Percentiles rank a stretch among this genome's conserved stretches.
Evolutionary conservation across 176 grass and related monocot species (phyloP).

Genomic region (Tillandsia leiboldiana): DNA sequence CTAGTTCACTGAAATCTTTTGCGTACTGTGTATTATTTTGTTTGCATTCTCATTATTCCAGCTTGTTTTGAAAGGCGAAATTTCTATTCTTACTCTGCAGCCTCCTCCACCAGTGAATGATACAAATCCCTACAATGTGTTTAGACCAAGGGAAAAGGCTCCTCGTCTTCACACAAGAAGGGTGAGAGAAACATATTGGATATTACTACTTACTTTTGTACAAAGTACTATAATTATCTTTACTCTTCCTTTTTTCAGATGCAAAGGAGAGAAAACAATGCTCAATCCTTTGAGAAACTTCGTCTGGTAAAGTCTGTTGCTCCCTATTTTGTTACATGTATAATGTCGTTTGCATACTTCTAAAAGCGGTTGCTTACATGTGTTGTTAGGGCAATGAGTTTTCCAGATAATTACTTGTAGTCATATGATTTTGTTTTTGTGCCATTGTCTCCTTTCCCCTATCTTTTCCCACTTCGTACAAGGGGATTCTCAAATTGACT

Average conservation of each 20-base stretch:
- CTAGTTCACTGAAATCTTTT: too few relatives aligned
- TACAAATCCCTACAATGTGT: slow-evolving; percentile 98
- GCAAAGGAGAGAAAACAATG: slow-evolving; percentile 98
- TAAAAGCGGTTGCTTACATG: neutral
- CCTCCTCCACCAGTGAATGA: slow-evolving; percentile 91
- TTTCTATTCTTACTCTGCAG: slow-evolving; percentile 24
- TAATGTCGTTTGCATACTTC: neutral
- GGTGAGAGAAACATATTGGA: slow-evolving; percentile 33
- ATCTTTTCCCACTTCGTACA: too few relatives aligned
- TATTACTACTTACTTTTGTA: neutral
- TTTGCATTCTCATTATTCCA: too few relatives aligned
- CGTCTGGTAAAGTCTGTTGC: slow-evolving; percentile 43
- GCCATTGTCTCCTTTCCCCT: too few relatives aligned
- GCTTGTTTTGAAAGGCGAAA: too few relatives aligned
- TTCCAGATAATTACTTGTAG: too few relatives aligned
- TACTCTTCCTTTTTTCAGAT: slow-evolving; percentile 51
- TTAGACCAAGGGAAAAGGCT: slow-evolving; percentile 94
- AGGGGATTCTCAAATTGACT: too few relatives aligned
- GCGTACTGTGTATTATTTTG: too few relatives aligned
- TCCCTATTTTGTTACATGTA: neutral
- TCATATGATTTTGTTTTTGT: too few relatives aligned
- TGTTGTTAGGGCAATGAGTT: too few relatives aligned
- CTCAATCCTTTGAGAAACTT: slow-evolving; percentile 87
- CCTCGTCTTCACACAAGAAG: slow-evolving; percentile 94
- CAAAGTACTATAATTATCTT: neutral